phyloP scores from a whole-genome alignment of 2,329 filamentous ascomycete species.

The Aspergillus sp. region DNA sequence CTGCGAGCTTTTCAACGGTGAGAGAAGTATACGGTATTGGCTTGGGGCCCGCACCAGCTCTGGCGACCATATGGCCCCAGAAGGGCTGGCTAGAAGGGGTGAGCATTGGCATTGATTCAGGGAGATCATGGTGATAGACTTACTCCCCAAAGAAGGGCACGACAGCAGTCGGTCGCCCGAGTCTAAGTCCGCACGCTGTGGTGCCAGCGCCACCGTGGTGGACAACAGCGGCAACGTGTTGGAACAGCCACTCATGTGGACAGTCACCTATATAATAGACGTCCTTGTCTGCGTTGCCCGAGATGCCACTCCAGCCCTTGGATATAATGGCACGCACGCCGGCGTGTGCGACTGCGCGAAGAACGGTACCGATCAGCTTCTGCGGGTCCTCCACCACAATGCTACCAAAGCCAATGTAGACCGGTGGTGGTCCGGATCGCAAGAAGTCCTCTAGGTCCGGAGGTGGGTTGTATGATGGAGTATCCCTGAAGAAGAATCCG shows the following conservation, averaged over 20 bases:
- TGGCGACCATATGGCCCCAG: slow-evolving; percentile 54
- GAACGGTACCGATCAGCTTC: slow-evolving; percentile 43
- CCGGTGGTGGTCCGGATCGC: slow-evolving; percentile 45
- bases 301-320: slow-evolving; percentile 53
- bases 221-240: slow-evolving; percentile 54
- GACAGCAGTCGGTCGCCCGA: slow-evolving; percentile 53
- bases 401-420: slow-evolving; percentile 58
- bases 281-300: slow-evolving; percentile 30
- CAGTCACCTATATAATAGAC: slow-evolving; percentile 54
- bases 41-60: slow-evolving; percentile 48
- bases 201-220: slow-evolving; percentile 63
- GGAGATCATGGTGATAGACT: slow-evolving; percentile 6
- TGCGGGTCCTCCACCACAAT: slow-evolving; percentile 55
- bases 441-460: slow-evolving; percentile 46
- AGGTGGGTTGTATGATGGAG: slow-evolving; percentile 37
- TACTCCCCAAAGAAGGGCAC: slow-evolving; percentile 59
- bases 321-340: slow-evolving; percentile 55
- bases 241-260: slow-evolving; percentile 60
- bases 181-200: slow-evolving; percentile 53
- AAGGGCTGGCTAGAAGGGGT: slow-evolving; percentile 44
- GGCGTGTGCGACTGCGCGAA: slow-evolving; percentile 46
- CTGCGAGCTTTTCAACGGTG: slow-evolving; percentile 43
- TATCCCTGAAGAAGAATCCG: slow-evolving; percentile 46
- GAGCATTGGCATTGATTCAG: background rate
- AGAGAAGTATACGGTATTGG: slow-evolving; percentile 49